These are phyloP conservation scores for Lactarius evosmus DNA, from an alignment of 768 basidiomycete genomes.

Conservation along the genomic window DNA sequence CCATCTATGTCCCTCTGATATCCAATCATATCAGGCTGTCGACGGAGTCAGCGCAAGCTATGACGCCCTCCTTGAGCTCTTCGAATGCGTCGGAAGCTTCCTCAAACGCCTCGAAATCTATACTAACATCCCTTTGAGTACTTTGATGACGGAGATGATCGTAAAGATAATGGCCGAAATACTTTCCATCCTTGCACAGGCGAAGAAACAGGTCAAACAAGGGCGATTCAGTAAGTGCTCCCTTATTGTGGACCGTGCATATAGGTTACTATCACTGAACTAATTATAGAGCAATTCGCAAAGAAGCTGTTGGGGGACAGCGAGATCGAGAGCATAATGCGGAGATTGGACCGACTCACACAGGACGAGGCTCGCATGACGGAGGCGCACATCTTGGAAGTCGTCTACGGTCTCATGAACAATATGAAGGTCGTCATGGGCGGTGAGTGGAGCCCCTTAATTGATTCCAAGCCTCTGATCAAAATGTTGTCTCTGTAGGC, in stretches of 20 bases:
- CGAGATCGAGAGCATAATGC: background rate
- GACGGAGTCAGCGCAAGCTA: background rate
- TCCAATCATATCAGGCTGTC: background rate
- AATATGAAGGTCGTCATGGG: background rate
- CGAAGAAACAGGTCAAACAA: background rate
- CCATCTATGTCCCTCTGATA: background rate
- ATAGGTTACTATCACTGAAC: slow-evolving; percentile 23
- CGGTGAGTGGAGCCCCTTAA: background rate
- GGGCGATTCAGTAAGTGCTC: slow-evolving; percentile 2
- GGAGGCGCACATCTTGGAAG: background rate
- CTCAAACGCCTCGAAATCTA: background rate
- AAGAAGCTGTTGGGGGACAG: slow-evolving; percentile 1
- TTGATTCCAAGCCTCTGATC: background rate
- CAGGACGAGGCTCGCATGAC: slow-evolving; percentile 6
- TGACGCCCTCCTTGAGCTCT: background rate
- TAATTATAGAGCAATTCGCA: background rate
- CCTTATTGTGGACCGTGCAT: background rate
- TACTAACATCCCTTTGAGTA: background rate
- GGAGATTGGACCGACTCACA: slow-evolving; percentile 4
- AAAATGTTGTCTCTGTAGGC: background rate
- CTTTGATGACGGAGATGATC: background rate
- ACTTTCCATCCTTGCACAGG: background rate
- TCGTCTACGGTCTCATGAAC: background rate
- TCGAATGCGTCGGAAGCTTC: background rate
- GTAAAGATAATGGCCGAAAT: background rate